Evolutionary conservation across 495 filamentous ascomycete genomes (phyloP), one percentile per base, ranked within the genome.

Genomic region (Aspergillus avenaceus): DNA sequence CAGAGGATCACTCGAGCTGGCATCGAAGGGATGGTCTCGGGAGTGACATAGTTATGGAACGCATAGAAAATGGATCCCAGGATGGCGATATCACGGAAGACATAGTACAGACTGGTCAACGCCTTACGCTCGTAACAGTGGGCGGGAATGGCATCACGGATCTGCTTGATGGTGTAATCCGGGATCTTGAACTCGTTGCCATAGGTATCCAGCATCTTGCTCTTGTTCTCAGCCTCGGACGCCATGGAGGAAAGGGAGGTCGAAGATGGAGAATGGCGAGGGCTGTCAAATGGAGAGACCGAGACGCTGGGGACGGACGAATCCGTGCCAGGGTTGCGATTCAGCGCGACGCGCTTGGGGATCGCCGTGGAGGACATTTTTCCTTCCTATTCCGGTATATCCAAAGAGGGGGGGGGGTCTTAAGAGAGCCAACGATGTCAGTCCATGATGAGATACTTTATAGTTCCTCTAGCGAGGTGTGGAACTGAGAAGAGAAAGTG

Each of bases 241-340:
- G 81, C 83, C 71, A 96, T 76, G 36, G 92, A 97, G 24, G 92
- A 96, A 43, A 96, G 79, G 3, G 92, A 96, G 5, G 93, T 95
- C 18, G 87, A 86, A 8, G 91, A 96, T 16, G 88, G 81, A 9
- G 90, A 95, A 29, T 81, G 82, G 27, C 78, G 76, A 45, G 90
- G 90, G 45, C 83, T 86, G 58, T 84, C 80, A 34, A 76, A 63
- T 5, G 86, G 86, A 9, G 88, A 90, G 29, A 73, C 78, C 28
- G 81, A 72, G 37, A 80, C 78, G 62, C 76, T 86, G 31, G 81
- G 73, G 4, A 77, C 69, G 3, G 86, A 85, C 24, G 84, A 84
- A 34, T 78, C 69, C 36, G 80, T 82, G 45, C 66, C 54, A 26
- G 58, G 60, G 66, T 73, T 73, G 63, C 75, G 64, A 41, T 72